Base-by-base conservation (phyloP, 441 rosid genomes). In the Pelargonium hybrid region DNA sequence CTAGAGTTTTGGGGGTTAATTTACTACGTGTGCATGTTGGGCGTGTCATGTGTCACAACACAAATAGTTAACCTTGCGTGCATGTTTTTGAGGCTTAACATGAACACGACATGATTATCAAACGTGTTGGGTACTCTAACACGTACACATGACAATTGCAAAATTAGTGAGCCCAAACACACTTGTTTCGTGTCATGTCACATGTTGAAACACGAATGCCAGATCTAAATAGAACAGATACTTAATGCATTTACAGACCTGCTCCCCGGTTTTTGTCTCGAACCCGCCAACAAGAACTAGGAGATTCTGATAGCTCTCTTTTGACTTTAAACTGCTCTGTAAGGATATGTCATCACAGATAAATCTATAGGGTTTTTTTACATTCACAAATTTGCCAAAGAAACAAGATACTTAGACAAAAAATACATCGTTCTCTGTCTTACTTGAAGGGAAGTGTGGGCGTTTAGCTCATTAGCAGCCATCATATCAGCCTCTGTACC, bases 391-490 rank as follows among this genome's bases (percentile, higher is more conserved):
- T 50, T 26, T 7, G 15, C 57, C 14, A 52, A 52, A 54, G 23
- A 54, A 54, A 7, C 23, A 54, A 31, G 37, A 31, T 31, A 31
- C 37, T 31, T 0, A 31, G 37, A 3, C 5, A 31, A 31, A 31
- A 0, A 31, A 31, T 31, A 31, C 5, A 31, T 31, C 34, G 0
- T 18, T 54, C 10, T 54, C 8, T 54, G 20, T 54, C 76, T 18
- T 74, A 91, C 98, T 91, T 93, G 97, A 76, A 93, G 98, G 74
- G 78, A 82, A 79, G 94, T 75, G 86, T 91, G 98, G 39, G 90
- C 78, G 82, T 84, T 87, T 62, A 93, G 87, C 82, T 93, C 98
- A 78, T 88, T 93, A 76, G 97, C 96, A 54, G 97, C 98, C 98
- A 93, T 90, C 94, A 87, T 85, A 80, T 93, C 98, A 29, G 94